Base-by-base conservation (phyloP, 768 basidiomycete species). In the Boletus barrowsii region DNA sequence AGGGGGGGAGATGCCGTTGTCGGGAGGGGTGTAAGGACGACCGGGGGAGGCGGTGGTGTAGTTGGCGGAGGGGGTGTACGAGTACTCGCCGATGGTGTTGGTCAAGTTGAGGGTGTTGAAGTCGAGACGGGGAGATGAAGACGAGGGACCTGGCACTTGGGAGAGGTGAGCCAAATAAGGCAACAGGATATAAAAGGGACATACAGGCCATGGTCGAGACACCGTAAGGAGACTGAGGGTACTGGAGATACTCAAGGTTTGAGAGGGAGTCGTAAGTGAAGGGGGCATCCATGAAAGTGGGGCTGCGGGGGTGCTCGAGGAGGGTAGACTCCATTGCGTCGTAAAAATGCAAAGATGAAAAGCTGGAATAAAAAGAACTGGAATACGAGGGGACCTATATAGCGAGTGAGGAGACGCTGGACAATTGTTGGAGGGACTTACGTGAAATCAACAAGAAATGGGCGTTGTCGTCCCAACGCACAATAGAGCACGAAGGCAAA, bases 1-100 rank as follows among this genome's bases (percentile, higher is more conserved):
- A 39, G 86, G 87, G 17, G 87, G 86, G 39, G 84, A 87, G 59
- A 90, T 83, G 69, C 80, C 78, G 58, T 85, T 81, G 52, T 75
- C 75, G 30, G 84, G 75, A 42, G 87, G 87, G n/a, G 85, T 85
- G 76, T 78, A 88, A 20, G 86, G 81, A 59, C 86, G 86, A 59
- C 75, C 74, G 9, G 80, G 77, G 10, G 79, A 77, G 20, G 76
- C 58, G 15, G 78, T 75, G 47, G 82, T 79, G 62, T 84, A 83
- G 48, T 81, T 74, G 54, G 79, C 72, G 47, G 76, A 75, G 52
- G 83, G 77, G 54, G 78, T 72, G 68, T 81, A 80, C 49, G 81
- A 76, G 72, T 82, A 83, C 71, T 87, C 86, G 55, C 75, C 74
- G 57, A 84, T 75, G 61, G 77, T 72, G 65, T 73, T 76, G 41